Percentiles rank a stretch among this genome's conserved stretches.
Conservation (phyloP, 768 basidiomycete genomes). For the Fistulinella prunicolor region DNA sequence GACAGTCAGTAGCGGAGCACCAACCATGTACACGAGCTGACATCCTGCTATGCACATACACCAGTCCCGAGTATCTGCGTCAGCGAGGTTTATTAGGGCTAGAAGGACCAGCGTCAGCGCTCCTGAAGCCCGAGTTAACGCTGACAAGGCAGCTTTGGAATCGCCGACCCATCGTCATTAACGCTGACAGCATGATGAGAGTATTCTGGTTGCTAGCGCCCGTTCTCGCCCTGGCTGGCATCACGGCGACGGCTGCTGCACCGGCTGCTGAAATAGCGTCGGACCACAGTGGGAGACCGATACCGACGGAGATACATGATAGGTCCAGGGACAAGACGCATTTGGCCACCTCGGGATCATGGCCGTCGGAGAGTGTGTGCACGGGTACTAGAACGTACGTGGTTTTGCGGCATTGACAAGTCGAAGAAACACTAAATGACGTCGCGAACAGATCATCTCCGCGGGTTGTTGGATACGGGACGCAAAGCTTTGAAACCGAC, state of each 20-base stretch:
- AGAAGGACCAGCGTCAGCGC: too few species aligned
- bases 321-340: slow-evolving; percentile 7
- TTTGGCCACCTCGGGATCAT: slow-evolving; percentile 3
- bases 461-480: neutral
- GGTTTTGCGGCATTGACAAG: neutral
- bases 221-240: slow-evolving; percentile 3
- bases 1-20: neutral
- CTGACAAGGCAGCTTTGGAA: neutral
- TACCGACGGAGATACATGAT: slow-evolving; percentile 12
- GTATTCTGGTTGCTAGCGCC: neutral
- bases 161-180: neutral
- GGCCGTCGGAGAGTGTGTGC: slow-evolving; percentile 5
- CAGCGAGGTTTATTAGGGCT: slow-evolving; percentile 9
- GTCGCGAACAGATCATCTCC: slow-evolving; percentile 1
- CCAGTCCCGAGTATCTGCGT: slow-evolving; percentile 10
- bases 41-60: slow-evolving; percentile 9
- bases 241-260: slow-evolving; percentile 11
- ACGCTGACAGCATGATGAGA: slow-evolving; percentile 6
- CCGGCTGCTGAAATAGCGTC: slow-evolving; percentile 5
- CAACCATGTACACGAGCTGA: neutral
- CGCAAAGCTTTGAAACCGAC: slow-evolving; percentile 6
- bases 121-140: neutral
- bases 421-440: slow-evolving; percentile 1
- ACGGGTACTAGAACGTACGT: slow-evolving; percentile 9
- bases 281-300: slow-evolving; percentile 1